phyloP scores from a whole-genome alignment of 2,329 filamentous ascomycete genomes.

The Lomentospora prolificans region DNA sequence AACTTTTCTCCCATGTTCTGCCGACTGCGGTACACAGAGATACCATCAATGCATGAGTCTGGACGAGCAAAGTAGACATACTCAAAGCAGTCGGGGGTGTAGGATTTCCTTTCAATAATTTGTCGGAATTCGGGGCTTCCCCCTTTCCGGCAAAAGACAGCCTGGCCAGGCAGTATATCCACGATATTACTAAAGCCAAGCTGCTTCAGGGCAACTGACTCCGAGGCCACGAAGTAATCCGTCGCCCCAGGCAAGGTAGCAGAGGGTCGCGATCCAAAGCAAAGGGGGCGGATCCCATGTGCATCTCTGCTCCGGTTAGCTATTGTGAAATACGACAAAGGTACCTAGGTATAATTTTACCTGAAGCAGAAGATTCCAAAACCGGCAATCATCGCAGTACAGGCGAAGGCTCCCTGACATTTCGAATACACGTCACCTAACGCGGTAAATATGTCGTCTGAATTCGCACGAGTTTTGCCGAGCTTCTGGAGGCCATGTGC shows the following conservation, averaged over 20 bases:
- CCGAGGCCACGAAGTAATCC: constrained; percentile 88
- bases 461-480: constrained; percentile 70
- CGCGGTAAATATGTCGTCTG: constrained; percentile 65
- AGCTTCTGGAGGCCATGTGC: constrained; percentile 73
- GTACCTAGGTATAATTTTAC: constrained; percentile 12
- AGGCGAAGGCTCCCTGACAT: constrained; percentile 69
- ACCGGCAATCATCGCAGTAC: constrained; percentile 71
- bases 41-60: constrained; percentile 76
- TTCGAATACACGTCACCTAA: constrained; percentile 62
- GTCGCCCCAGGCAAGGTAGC: constrained; percentile 48
- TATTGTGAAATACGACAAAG: not conserved
- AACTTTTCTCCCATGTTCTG: constrained; percentile 81
- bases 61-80: constrained; percentile 81
- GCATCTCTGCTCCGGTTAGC: constrained; percentile 15
- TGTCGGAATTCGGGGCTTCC: constrained; percentile 64
- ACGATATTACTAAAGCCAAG: constrained; percentile 68
- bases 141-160: constrained; percentile 77
- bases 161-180: constrained; percentile 75
- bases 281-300: constrained; percentile 71
- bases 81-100: constrained; percentile 75
- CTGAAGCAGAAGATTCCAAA: constrained; percentile 74
- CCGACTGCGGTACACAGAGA: constrained; percentile 73
- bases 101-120: constrained; percentile 56
- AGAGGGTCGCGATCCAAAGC: constrained; percentile 65
- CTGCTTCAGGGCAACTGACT: constrained; percentile 74